Base-by-base conservation (phyloP, 768 basidiomycete species). In the Termitomyces sp. region DNA sequence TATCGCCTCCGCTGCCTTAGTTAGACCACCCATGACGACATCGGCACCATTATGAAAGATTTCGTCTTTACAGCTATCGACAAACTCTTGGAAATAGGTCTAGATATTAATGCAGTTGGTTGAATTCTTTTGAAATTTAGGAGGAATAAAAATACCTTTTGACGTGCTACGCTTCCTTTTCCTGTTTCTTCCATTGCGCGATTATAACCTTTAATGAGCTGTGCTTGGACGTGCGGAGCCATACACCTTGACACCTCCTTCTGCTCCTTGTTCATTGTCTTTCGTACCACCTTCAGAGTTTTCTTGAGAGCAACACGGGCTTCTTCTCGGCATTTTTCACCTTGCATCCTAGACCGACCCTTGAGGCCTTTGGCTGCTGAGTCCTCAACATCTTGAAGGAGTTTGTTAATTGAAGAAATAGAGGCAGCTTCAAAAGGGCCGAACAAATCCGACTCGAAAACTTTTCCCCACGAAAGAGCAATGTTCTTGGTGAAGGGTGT, bases 371-470 rank as follows among this genome's bases (percentile, higher is more conserved):
- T 54, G 0, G 81, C 74, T 17, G 83, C 78, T 2, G 78, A 75
- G 1, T 70, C 69, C 62, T 82, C 79, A 21, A 85, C 69, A 37
- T 82, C 80, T 51, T 72, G 62, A n/a, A 83, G 65, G 2, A 85
- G 70, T 22, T 71, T 64, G 44, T 70, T 68, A 56, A 85, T 75
- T 1, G 71, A 63, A 1, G 55, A 53, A 24, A 68, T 64, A 6
- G 74, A 71, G 1, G 70, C 66, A 5, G 61, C 53, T 57, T 81
- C 76, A 55, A 85, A 79, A 7, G 73, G 63, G 1, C 66, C 70
- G 60, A 85, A 82, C 10, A 84, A 66, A 60, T 84, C 79, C 0
- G 77, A 72, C 62, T 85, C 82, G 56, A 84, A 85, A n/a, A 84
- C 71, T 61, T 77, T 72, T 17, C 75, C 71, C 83, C 83, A 85